phyloP scores from a whole-genome alignment of 2,329 filamentous ascomycete species.

The Aspergillus bombycis region DNA sequence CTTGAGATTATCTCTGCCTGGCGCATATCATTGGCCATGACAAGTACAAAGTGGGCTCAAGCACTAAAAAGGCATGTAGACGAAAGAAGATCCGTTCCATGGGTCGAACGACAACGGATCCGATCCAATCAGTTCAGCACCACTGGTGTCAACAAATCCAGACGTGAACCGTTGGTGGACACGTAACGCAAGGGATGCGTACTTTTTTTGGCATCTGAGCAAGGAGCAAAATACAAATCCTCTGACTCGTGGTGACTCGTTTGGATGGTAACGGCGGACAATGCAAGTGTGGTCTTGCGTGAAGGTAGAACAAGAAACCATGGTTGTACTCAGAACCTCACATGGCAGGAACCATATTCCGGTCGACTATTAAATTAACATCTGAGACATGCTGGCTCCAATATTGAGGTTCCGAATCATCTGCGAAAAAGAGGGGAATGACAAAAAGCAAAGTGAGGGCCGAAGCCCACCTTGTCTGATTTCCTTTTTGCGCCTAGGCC shows the following conservation, averaged over 20 bases:
- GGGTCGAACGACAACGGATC: background rate
- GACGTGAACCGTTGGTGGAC: background rate
- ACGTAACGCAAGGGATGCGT: background rate
- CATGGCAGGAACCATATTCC: background rate
- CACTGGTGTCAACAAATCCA: background rate
- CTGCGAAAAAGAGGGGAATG: background rate
- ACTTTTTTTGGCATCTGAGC: background rate
- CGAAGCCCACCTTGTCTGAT: background rate
- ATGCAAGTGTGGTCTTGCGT: background rate
- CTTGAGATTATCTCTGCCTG: background rate
- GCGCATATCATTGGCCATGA: background rate
- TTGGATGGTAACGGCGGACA: background rate
- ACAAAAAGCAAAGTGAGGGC: background rate
- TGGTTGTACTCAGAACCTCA: background rate
- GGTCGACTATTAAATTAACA: background rate
- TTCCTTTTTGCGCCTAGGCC: background rate
- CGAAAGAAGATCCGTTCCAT: background rate
- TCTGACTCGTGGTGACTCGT: background rate
- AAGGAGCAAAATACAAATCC: background rate
- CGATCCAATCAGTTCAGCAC: background rate
- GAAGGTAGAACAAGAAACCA: background rate
- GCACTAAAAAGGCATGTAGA: conserved; percentile 1
- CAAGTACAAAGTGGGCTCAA: background rate
- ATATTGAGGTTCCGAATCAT: no score
- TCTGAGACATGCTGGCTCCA: background rate